Evolutionary conservation across 306 rosid species (phyloP).

Genomic region (Glycine tomentella): DNA sequence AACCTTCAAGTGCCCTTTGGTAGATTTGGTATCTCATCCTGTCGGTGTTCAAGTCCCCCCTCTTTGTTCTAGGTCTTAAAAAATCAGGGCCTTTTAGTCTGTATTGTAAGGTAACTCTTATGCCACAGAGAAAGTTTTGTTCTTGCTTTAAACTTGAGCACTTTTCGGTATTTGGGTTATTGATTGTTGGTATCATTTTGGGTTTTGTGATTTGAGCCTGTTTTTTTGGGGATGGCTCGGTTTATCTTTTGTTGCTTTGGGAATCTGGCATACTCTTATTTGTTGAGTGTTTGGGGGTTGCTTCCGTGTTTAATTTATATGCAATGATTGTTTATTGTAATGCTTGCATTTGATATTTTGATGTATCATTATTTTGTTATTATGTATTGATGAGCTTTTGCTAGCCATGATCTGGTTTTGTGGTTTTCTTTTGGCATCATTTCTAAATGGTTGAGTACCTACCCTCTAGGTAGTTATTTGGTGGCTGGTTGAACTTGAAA

Average conservation of each 20-base stretch:
- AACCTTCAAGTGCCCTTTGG: background rate
- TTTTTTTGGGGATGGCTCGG: background rate
- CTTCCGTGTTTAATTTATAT: conserved; percentile 9
- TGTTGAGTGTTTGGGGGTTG: conserved; percentile 8
- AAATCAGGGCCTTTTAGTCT: conserved; percentile 1
- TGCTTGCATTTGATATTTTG: background rate
- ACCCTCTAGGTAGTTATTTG: background rate
- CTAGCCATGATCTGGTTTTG: background rate
- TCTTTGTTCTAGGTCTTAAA: background rate
- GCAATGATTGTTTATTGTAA: background rate
- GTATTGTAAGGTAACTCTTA: conserved; percentile 5
- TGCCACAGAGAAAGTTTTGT: background rate
- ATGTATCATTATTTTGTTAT: background rate
- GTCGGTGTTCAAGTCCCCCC: background rate
- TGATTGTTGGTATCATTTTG: background rate
- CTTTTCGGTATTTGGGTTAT: background rate
- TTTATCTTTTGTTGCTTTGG: background rate
- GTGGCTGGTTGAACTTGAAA: conserved; percentile 11
- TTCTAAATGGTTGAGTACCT: background rate
- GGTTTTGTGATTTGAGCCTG: background rate
- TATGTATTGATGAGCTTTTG: background rate
- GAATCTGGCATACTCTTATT: background rate
- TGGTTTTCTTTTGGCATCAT: background rate
- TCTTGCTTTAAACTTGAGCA: background rate
- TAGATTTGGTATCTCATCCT: background rate